These are phyloP conservation scores for Vitis hybrid DNA, from an alignment of 177 flowering plant genomes.

Conservation along the genomic window DNA sequence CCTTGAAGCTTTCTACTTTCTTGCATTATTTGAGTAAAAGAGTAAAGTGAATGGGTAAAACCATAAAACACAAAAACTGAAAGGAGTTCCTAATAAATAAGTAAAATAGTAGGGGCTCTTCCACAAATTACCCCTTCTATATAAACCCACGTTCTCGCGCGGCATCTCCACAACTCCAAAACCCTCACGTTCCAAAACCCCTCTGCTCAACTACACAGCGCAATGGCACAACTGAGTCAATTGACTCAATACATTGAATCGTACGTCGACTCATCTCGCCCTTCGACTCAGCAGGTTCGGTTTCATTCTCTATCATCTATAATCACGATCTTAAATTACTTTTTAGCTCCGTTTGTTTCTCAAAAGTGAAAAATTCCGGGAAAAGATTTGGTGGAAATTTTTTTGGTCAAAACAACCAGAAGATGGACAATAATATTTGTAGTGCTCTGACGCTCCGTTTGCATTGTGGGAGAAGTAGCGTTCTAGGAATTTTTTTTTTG, in stretches of 20 bases:
- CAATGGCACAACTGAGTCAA: conserved; percentile 49
- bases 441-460: too few relatives aligned
- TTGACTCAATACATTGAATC: conserved; percentile 64
- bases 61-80: background rate
- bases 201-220: background rate
- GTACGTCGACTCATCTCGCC: conserved; percentile 58
- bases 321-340: too few relatives aligned
- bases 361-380: background rate
- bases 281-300: conserved; percentile 68
- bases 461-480: too few relatives aligned
- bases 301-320: background rate
- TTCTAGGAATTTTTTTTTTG: too few relatives aligned
- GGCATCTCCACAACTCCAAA: conserved; percentile 6
- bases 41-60: background rate
- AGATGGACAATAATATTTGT: too few relatives aligned
- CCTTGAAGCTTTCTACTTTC: too few relatives aligned
- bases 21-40: too few relatives aligned
- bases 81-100: too few relatives aligned
- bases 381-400: background rate
- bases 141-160: too few relatives aligned
- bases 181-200: conserved; percentile 14
- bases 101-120: too few relatives aligned
- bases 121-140: too few relatives aligned
- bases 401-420: too few relatives aligned
- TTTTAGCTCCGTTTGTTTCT: conserved; percentile 2